These are phyloP conservation scores for Vickermania ingenoplastis DNA, from an alignment of 208 protist species.

Conservation along the genomic window DNA sequence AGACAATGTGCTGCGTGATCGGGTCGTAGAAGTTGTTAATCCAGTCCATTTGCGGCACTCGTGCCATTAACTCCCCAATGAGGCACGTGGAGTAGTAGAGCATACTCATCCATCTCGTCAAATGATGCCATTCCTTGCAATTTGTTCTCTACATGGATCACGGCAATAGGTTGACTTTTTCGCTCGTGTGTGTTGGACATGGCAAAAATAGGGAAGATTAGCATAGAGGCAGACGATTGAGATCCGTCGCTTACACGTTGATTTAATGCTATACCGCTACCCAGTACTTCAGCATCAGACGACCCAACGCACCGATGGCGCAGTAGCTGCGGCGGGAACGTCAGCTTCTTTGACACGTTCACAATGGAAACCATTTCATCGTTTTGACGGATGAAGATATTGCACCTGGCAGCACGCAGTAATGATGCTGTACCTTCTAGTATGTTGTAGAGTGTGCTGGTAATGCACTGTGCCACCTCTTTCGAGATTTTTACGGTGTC, in stretches of 20 bases:
- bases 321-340: slow-evolving; percentile 67
- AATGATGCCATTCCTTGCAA: slow-evolving; percentile 39
- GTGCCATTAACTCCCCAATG: slow-evolving; percentile 66
- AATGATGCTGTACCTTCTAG: slow-evolving; percentile 47
- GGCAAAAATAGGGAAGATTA: slow-evolving; percentile 69
- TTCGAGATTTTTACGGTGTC: slow-evolving; percentile 37
- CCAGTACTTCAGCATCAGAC: slow-evolving; percentile 68
- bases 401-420: slow-evolving; percentile 37
- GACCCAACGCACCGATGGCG: slow-evolving; percentile 59
- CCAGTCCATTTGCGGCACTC: slow-evolving; percentile 67
- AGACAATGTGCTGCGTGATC: slow-evolving; percentile 72
- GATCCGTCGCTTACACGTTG: slow-evolving; percentile 34
- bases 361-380: slow-evolving; percentile 80
- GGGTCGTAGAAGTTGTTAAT: slow-evolving; percentile 75
- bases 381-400: slow-evolving; percentile 63
- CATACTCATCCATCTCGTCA: slow-evolving; percentile 43
- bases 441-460: slow-evolving; percentile 70
- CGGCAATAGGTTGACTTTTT: slow-evolving; percentile 22
- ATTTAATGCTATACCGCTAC: slow-evolving; percentile 77
- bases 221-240: slow-evolving; percentile 24
- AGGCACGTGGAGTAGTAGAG: slow-evolving; percentile 46
- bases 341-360: slow-evolving; percentile 54
- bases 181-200: slow-evolving; percentile 5
- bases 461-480: slow-evolving; percentile 50
- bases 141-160: slow-evolving; percentile 68